Percentiles rank a stretch among this genome's conserved stretches.
phyloP scores from a whole-genome alignment of 2,329 filamentous ascomycete genomes.

The Cladosporium sp. region DNA sequence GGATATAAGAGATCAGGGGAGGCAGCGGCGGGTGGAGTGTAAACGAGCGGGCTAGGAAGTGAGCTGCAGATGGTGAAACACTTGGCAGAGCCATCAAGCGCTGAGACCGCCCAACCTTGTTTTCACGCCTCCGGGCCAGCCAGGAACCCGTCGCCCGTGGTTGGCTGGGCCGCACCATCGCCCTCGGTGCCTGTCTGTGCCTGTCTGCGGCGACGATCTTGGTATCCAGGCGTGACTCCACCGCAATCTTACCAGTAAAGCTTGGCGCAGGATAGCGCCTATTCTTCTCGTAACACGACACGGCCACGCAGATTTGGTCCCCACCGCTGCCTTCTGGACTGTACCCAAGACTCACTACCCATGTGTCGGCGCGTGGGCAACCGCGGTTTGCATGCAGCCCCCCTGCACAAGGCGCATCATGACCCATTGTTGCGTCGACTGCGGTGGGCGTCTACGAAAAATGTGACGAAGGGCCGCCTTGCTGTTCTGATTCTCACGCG shows the following conservation, averaged over 20 bases:
- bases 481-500: neutral
- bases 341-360: neutral
- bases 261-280: conserved; percentile 1
- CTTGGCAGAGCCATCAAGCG: neutral
- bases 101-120: conserved; percentile 6
- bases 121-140: neutral
- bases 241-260: conserved; percentile 10
- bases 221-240: neutral
- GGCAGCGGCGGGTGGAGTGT: neutral
- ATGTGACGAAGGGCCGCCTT: neutral
- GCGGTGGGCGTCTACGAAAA: neutral
- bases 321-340: conserved; percentile 8
- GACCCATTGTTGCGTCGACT: neutral
- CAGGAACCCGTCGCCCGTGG: conserved; percentile 1
- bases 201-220: too few relatives aligned
- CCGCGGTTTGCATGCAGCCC: neutral
- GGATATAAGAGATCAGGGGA: conserved; percentile 12
- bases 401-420: conserved; percentile 4
- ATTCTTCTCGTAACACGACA: conserved; percentile 2
- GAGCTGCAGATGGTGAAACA: conserved; percentile 13
- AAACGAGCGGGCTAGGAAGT: neutral
- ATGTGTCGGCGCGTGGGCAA: neutral
- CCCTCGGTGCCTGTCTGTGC: too few relatives aligned
- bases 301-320: neutral
- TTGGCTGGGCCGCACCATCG: neutral